These are phyloP conservation scores for Flaveria trinervia DNA, from an alignment of 129 eudicot genomes.

Conservation along the genomic window DNA sequence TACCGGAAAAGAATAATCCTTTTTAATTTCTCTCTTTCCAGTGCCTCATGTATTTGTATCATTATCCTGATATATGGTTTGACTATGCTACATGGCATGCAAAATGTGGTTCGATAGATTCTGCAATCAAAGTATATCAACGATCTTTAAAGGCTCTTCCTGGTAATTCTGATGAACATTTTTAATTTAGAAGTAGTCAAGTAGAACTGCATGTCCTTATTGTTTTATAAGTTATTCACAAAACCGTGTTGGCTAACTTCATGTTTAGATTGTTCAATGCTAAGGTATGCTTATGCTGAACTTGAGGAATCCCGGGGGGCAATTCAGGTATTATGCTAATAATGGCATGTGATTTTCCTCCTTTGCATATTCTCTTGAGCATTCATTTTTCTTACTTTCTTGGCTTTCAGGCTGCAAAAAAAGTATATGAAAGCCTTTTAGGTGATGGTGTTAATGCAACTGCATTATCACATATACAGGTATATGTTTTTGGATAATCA, in stretches of 20 bases:
- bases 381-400: background rate
- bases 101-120: slow-evolving; percentile 78
- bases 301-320: slow-evolving; percentile 98
- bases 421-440: slow-evolving; percentile 80
- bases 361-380: slow-evolving; percentile 13
- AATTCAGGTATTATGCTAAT: slow-evolving; percentile 56
- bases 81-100: slow-evolving; percentile 99
- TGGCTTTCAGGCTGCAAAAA: slow-evolving; percentile 76
- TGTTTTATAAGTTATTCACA: slow-evolving; percentile 5
- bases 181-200: background rate
- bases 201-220: background rate
- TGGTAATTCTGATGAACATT: slow-evolving; percentile 46
- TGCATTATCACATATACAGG: slow-evolving; percentile 92
- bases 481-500: slow-evolving; percentile 20
- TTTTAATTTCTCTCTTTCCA: slow-evolving; percentile 30
- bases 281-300: slow-evolving; percentile 96
- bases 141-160: slow-evolving; percentile 98
- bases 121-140: slow-evolving; percentile 87
- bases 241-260: slow-evolving; percentile 22
- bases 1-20: background rate
- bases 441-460: slow-evolving; percentile 78
- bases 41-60: slow-evolving; percentile 99
- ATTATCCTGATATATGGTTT: slow-evolving; percentile 98
- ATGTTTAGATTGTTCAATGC: slow-evolving; percentile 71
- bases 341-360: slow-evolving; percentile 2